These are phyloP conservation scores for Xylariaceae sp. DNA, from an alignment of 2,329 filamentous ascomycete species.

Conservation along the genomic window DNA sequence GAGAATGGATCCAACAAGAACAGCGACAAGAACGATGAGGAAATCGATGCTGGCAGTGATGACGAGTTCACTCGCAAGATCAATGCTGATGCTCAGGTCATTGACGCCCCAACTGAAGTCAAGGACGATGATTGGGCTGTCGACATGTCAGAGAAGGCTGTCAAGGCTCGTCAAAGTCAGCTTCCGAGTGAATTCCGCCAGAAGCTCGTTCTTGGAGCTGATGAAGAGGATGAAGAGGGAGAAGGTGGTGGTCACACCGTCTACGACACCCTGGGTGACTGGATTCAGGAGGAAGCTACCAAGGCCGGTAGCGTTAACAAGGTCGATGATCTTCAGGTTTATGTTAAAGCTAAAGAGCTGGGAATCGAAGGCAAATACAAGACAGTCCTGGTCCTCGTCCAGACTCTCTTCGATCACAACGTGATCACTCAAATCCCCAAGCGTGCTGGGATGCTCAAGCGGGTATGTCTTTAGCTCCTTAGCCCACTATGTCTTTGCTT, in stretches of 20 bases:
- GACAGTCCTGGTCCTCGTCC: conserved; percentile 86
- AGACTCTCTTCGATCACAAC: conserved; percentile 90
- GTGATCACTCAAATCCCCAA: conserved; percentile 84
- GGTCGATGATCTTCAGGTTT: conserved; percentile 87
- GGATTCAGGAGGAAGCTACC: conserved; percentile 77
- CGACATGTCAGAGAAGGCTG: conserved; percentile 92
- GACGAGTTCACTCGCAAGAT: conserved; percentile 90
- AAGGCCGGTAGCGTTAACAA: conserved; percentile 75
- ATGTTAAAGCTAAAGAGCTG: conserved; percentile 94
- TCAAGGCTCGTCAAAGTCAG: conserved; percentile 90
- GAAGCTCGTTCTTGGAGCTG: conserved; percentile 81
- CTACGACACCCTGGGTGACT: conserved; percentile 91
- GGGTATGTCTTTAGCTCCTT: conserved; percentile 53
- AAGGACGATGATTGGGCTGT: conserved; percentile 95
- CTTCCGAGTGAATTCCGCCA: conserved; percentile 95
- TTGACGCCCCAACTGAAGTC: conserved; percentile 59
- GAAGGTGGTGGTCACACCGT: conserved; percentile 73
- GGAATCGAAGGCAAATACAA: conserved; percentile 94
- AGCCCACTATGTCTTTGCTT: background rate
- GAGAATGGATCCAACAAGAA: conserved; percentile 61
- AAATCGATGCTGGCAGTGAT: conserved; percentile 76
- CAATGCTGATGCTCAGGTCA: conserved; percentile 59
- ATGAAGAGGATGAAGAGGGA: conserved; percentile 78
- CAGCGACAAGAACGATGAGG: conserved; percentile 53
- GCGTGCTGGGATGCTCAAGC: conserved; percentile 86